These are phyloP conservation scores for Periconia sp. DNA, from an alignment of 2,329 filamentous ascomycete species.

Conservation along the genomic window DNA sequence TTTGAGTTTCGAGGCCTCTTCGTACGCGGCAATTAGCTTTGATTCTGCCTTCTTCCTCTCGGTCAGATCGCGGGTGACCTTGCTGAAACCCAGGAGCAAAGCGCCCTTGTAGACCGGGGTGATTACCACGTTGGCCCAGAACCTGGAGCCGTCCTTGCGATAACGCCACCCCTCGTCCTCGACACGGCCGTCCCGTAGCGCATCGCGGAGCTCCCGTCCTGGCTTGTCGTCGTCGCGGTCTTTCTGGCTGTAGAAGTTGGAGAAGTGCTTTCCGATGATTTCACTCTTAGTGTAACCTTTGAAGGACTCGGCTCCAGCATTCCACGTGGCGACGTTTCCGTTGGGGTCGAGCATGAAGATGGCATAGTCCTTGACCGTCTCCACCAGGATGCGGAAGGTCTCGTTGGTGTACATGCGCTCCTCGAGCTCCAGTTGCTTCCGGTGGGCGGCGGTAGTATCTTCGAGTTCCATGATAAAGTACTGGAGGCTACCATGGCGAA, in stretches of 20 bases:
- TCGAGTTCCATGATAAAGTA: constrained; percentile 53
- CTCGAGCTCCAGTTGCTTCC: constrained; percentile 47
- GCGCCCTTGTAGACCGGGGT: constrained; percentile 61
- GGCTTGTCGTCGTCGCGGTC: constrained; percentile 59
- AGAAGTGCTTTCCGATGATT: constrained; percentile 65
- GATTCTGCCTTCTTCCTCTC: constrained; percentile 62
- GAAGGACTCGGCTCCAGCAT: constrained; percentile 60
- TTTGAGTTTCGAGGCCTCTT: constrained; percentile 68
- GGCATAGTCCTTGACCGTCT: constrained; percentile 67
- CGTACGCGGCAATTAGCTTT: constrained; percentile 63
- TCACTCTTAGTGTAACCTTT: constrained; percentile 63
- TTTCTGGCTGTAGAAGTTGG: constrained; percentile 61
- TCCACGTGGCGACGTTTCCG: constrained; percentile 65
- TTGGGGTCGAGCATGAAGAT: constrained; percentile 66
- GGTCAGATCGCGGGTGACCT: constrained; percentile 64
- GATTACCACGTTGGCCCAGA: constrained; percentile 67
- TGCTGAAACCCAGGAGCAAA: constrained; percentile 63
- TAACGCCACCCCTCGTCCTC: constrained; percentile 68
- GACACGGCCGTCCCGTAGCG: constrained; percentile 61
- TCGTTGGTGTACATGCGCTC: constrained; percentile 56
- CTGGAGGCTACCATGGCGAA: constrained; percentile 45
- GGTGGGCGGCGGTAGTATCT: constrained; percentile 42
- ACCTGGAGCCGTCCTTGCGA: constrained; percentile 62
- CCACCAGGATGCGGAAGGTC: constrained; percentile 65
- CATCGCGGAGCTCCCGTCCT: constrained; percentile 57